Evolutionary conservation across 768 basidiomycete species (phyloP).

Genomic region (Xerocomus brunneocitrinus): DNA sequence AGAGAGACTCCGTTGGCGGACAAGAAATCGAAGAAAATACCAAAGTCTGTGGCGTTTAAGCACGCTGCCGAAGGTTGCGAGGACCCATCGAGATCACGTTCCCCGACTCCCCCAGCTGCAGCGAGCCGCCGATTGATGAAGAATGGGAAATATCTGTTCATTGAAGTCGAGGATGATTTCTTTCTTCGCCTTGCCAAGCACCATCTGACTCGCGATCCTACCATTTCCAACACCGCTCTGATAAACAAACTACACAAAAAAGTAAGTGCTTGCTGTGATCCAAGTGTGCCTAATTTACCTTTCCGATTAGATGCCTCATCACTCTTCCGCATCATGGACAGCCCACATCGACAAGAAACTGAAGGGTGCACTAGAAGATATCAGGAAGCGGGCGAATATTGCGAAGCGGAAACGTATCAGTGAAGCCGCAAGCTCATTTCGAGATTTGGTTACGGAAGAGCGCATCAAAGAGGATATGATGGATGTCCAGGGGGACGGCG

Average conservation of each 20-base stretch:
- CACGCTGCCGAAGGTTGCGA: background rate
- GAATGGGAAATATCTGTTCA: constrained; percentile 40
- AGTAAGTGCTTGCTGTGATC: constrained; percentile 30
- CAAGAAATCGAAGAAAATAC: constrained; percentile 8
- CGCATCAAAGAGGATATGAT: constrained; percentile 1
- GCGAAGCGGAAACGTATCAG: constrained; percentile 39
- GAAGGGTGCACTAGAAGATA: constrained; percentile 39
- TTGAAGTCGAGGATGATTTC: constrained; percentile 49
- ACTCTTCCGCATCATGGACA: constrained; percentile 48
- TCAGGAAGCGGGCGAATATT: constrained; percentile 49
- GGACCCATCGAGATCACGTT: constrained; percentile 14
- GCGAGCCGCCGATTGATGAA: constrained; percentile 25
- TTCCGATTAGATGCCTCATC: constrained; percentile 55
- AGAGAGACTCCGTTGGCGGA: constrained; percentile 4
- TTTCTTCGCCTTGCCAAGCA: constrained; percentile 40
- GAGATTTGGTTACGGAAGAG: background rate
- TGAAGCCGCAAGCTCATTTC: background rate
- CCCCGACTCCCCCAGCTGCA: constrained; percentile 46
- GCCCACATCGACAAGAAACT: constrained; percentile 33
- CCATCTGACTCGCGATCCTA: constrained; percentile 45
- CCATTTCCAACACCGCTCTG: constrained; percentile 37
- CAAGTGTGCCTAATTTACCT: background rate
- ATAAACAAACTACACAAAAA: constrained; percentile 40
- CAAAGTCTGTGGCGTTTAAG: background rate
- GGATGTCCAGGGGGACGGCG: background rate